Evolutionary conservation across 2,329 filamentous ascomycete species (phyloP), one percentile per base, ranked within the genome.

Genomic region (Alternaria arbusti): DNA sequence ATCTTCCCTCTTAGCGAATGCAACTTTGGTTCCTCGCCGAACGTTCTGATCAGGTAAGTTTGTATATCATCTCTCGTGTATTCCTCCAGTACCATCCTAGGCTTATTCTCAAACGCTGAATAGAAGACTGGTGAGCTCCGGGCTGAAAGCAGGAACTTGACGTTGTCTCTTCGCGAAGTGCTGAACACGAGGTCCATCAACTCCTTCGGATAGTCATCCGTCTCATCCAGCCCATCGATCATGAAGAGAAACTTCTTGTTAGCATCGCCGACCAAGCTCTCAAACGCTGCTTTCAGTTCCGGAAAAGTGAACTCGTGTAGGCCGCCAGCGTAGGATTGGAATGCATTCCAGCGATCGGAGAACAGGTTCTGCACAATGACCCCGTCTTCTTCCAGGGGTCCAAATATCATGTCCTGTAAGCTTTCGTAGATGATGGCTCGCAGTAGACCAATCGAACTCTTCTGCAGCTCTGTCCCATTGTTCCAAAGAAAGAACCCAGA

Each of bases 401-500:
- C 74, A 58, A 74, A 74, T 10, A 77, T 73, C 73, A 77, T 74
- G 40, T 77, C 74, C 36, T 75, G 74, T 26, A 77, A 62, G 4
- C 70, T 66, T 49, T 78, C 74, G 57, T 74, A 78, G 10, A 78
- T 68, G 5, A 78, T 59, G 11, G 74, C 67, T 36, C 71, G 64
- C 9, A 78, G 50, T 13, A 78, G 50, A 5, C 74, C 74, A 4
- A 68, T 50, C 0, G 63, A 59, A 9, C 74, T 72, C n/a, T 70
- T 75, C 49, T 78, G 74, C 43, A 77, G 28, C 13, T 70, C 62
- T n/a, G 67, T 70, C 7, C 76, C 76, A 30, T 63, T 67, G 22
- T 70, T 82, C 83, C 83, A 85, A 60, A 85, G 84, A 64, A 83
- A 85, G 69, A 81, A 85, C 0, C 75, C 78, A 0, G 82, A 81